Percentiles rank a stretch among this genome's conserved stretches.
phyloP scores from a whole-genome alignment of 257 asterid species.

The Nicotiana tomentosiformis region DNA sequence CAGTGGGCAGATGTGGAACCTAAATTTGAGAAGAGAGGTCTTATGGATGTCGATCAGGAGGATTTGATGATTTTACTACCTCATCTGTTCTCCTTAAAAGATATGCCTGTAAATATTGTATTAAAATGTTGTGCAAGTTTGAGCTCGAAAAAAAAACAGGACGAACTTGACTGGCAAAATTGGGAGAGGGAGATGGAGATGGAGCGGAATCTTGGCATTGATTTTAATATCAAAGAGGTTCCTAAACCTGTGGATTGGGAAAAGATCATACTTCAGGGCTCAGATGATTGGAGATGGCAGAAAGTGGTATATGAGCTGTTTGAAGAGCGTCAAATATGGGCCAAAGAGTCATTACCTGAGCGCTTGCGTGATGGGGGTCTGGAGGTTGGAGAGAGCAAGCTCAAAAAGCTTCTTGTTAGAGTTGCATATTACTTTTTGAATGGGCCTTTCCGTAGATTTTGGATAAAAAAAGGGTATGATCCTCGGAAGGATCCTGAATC shows the following conservation, averaged over 20 bases:
- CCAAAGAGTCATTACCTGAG: conserved; percentile 61
- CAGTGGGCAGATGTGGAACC: conserved; percentile 70
- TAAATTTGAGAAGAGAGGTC: conserved; percentile 50
- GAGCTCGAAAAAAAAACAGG: no score
- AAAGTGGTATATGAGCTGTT: conserved; percentile 65
- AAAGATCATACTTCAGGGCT: conserved; percentile 44
- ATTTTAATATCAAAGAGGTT: conserved; percentile 45
- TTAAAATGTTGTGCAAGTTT: no score
- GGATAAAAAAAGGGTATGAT: conserved; percentile 94
- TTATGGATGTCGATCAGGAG: conserved; percentile 66
- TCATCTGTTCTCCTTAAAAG: conserved; percentile 72
- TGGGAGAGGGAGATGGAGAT: no score
- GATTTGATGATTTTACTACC: conserved; percentile 80
- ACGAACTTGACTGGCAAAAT: no score
- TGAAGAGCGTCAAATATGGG: conserved; percentile 88
- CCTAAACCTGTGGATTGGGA: conserved; percentile 96
- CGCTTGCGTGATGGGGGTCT: conserved; percentile 56
- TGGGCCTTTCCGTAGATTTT: conserved; percentile 85
- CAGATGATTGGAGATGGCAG: conserved; percentile 78
- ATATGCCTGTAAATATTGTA: conserved; percentile 56
- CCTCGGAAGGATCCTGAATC: conserved; percentile 96
- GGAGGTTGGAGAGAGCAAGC: conserved; percentile 36
- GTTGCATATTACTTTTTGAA: conserved; percentile 87
- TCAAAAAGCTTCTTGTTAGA: conserved; percentile 77
- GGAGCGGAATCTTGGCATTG: no score